Evolutionary conservation across 2,329 filamentous ascomycete genomes (phyloP), one percentile per base, ranked within the genome.

Genomic region (Fusarium goolgardi): DNA sequence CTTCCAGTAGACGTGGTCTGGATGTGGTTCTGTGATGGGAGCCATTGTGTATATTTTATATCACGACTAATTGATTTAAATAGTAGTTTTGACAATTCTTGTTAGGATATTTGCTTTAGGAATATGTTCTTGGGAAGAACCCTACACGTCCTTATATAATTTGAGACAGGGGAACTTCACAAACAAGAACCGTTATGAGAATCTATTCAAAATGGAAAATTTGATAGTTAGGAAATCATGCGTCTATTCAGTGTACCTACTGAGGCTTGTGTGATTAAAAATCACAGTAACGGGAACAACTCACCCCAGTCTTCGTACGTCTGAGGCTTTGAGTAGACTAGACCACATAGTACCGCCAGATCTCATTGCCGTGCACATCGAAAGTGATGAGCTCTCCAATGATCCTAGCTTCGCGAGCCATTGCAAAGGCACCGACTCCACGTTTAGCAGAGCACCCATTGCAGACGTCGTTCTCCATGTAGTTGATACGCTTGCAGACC

Each of bases 161-260:
- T 12, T 12, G 1, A 37, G 6, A 12, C 3, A 6, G 4, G 0
- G 11, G 12, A 37, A 20, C 6, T 2, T 7, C 5, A 37, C 35
- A n/a, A 1, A 37, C 5, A 2, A n/a, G 12, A 6, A 0, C 1
- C 2, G 18, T 4, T 20, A n/a, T 37, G 35, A 3, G 2, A 20
- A 20, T 35, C 10, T 11, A 35, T 35, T 37, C 35, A 13, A 11
- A 13, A 5, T 8, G 1, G 3, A 13, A 39, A 7, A 20, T 8
- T 2, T 39, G 4, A 21, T 21, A 21, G 35, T 21, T 39, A 1
- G 11, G n/a, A 21, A 39, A 8, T 20, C n/a, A 13, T 15, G 11
- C 7, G 7, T 21, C 20, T 39, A 39, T 39, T 39, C n/a, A 39
- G n/a, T 3, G 12, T 20, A 39, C 20, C 11, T 39, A 39, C n/a